These are phyloP conservation scores for Nepenthes alata DNA, from an alignment of 179 eudicot species.

Conservation along the genomic window DNA sequence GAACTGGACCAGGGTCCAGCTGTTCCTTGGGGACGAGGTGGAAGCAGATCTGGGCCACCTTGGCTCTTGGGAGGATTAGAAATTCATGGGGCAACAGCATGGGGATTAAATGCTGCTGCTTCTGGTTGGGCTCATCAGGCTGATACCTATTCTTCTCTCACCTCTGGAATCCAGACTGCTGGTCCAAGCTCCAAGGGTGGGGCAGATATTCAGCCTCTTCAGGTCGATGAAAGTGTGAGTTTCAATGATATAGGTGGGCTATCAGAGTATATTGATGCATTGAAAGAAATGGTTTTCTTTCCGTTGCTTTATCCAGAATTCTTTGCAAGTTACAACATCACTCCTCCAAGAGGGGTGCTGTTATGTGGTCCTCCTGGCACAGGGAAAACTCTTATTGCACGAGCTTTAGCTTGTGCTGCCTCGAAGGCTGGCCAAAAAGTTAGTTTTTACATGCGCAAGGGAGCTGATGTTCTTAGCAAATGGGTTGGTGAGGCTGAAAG, in stretches of 20 bases:
- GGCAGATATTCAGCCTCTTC: constrained; percentile 96
- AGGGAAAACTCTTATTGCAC: constrained; percentile 89
- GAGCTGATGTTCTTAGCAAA: constrained; percentile 99
- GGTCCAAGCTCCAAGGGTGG: constrained; percentile 99
- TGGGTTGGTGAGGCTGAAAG: constrained; percentile 99
- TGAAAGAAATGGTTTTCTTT: constrained; percentile 98
- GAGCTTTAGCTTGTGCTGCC: constrained; percentile 94
- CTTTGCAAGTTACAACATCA: constrained; percentile 82
- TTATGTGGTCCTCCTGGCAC: constrained; percentile 99
- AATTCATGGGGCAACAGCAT: constrained; percentile 65
- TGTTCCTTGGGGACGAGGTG: constrained; percentile 92
- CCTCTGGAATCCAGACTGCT: constrained; percentile 89
- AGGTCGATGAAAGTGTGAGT: constrained; percentile 85
- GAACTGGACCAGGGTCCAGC: constrained; percentile 96
- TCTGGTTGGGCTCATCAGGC: constrained; percentile 97
- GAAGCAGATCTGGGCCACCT: constrained; percentile 73
- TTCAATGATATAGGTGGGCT: constrained; percentile 96
- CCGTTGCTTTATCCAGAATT: constrained; percentile 95
- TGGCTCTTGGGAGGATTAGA: constrained; percentile 97
- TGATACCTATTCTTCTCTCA: constrained; percentile 53
- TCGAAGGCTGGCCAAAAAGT: constrained; percentile 99
- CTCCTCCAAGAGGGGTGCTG: constrained; percentile 99
- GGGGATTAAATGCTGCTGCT: constrained; percentile 94
- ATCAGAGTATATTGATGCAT: constrained; percentile 74
- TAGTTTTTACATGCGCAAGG: constrained; percentile 96